A percentile compares a stretch with the other conserved stretches of the same genome.
phyloP scores from a whole-genome alignment of 441 rosid genomes.

The Aleurites moluccanus region DNA sequence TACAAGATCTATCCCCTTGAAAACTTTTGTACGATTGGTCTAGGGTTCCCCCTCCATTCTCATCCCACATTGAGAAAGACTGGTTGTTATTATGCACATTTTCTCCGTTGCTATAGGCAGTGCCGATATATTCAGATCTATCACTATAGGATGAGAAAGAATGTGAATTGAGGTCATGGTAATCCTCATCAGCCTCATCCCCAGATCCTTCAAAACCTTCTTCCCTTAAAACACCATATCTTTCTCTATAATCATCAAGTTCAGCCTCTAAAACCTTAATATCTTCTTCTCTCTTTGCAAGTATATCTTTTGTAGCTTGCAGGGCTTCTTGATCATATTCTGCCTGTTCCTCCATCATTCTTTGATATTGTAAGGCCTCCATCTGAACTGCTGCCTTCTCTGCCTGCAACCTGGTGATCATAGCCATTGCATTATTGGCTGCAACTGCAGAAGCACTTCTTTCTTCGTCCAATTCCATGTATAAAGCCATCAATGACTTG shows the following conservation, averaged over 20 bases:
- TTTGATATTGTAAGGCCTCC: slow-evolving; percentile 98
- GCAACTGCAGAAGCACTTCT: slow-evolving; percentile 90
- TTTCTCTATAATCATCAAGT: slow-evolving; percentile 56
- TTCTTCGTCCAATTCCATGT: slow-evolving; percentile 95
- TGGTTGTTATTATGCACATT: slow-evolving; percentile 11
- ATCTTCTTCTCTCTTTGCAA: slow-evolving; percentile 65
- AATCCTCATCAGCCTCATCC: slow-evolving; percentile 33
- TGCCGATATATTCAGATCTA: slow-evolving; percentile 24
- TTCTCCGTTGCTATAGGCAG: slow-evolving; percentile 26
- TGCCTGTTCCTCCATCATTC: slow-evolving; percentile 99
- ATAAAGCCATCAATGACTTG: slow-evolving; percentile 73
- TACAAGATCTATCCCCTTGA: slow-evolving; percentile 17
- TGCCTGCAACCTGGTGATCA: slow-evolving; percentile 89
- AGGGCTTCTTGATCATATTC: slow-evolving; percentile 87
- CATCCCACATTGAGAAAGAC: slow-evolving; percentile 17
- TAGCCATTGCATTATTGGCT: slow-evolving; percentile 95
- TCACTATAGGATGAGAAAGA: slow-evolving; percentile 28
- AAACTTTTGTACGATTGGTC: slow-evolving; percentile 16
- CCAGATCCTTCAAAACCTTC: slow-evolving; percentile 36
- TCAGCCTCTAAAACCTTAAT: slow-evolving; percentile 62
- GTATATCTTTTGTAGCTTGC: slow-evolving; percentile 56
- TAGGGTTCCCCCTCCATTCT: slow-evolving; percentile 13
- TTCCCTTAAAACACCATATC: slow-evolving; percentile 51
- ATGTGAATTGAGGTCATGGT: slow-evolving; percentile 31
- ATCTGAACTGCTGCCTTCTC: slow-evolving; percentile 97